Conservation (phyloP, 768 basidiomycete genomes). For the Mycena vulgaris region DNA sequence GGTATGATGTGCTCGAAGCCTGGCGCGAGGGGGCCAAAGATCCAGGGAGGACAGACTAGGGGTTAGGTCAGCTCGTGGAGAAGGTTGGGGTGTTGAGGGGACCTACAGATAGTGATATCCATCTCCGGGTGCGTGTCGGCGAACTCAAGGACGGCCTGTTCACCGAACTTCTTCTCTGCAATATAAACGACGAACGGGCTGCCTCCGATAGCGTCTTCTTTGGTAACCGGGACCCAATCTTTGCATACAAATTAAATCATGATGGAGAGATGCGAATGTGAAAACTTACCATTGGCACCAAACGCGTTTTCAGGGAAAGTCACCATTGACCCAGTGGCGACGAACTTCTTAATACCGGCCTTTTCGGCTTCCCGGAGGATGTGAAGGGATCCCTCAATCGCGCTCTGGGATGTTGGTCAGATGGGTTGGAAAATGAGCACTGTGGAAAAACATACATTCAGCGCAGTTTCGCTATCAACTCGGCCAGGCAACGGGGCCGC, state of each 20-base stretch:
- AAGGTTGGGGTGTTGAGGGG: neutral
- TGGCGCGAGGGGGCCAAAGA: constrained; percentile 46
- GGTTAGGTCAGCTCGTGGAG: neutral
- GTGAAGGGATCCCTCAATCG: constrained; percentile 46
- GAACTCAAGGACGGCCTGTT: constrained; percentile 32
- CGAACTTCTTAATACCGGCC: constrained; percentile 45
- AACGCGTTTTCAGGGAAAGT: constrained; percentile 24
- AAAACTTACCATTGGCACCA: constrained; percentile 29
- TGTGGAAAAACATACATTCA: constrained; percentile 1
- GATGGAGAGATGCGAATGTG: neutral
- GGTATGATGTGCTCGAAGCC: constrained; percentile 38
- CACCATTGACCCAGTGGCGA: constrained; percentile 41
- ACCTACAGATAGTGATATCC: constrained; percentile 35
- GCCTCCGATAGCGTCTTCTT: constrained; percentile 31
- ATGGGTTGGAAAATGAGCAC: neutral
- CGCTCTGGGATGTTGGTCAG: constrained; percentile 35
- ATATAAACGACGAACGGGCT: constrained; percentile 17
- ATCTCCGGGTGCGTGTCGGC: constrained; percentile 37
- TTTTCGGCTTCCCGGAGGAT: constrained; percentile 44
- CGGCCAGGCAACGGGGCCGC: constrained; percentile 39
- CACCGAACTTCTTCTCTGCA: constrained; percentile 33
- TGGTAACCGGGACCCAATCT: constrained; percentile 35
- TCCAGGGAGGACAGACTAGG: constrained; percentile 40
- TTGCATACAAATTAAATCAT: neutral
- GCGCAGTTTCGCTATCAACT: constrained; percentile 16